These are phyloP conservation scores for Backusella luteola DNA, from an alignment of 192 early-diverging fungal species.

Conservation along the genomic window DNA sequence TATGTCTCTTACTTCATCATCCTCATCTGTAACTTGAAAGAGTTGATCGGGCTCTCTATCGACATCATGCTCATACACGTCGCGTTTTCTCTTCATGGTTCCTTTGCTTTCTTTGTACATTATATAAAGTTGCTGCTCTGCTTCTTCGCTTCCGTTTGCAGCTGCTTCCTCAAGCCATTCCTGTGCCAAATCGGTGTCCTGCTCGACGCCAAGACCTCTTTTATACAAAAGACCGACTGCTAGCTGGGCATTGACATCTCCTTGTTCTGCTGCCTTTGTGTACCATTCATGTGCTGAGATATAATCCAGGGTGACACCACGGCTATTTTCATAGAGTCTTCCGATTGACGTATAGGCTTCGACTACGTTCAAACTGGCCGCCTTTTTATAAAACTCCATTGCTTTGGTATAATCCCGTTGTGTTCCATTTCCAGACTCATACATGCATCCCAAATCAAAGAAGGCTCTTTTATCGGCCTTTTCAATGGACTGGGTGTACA, in stretches of 20 bases:
- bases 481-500: background rate
- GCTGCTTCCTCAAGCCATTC: background rate
- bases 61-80: background rate
- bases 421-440: background rate
- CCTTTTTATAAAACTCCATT: background rate
- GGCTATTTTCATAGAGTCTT: background rate
- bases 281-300: conserved; percentile 1
- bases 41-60: background rate
- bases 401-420: background rate
- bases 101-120: conserved; percentile 1
- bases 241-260: background rate
- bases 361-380: background rate
- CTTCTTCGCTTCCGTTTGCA: background rate
- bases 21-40: background rate
- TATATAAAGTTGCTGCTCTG: background rate
- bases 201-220: background rate
- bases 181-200: background rate
- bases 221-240: conserved; percentile 2
- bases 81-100: background rate
- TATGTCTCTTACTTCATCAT: background rate
- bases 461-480: background rate
- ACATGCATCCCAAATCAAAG: background rate
- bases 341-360: background rate
- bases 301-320: background rate
- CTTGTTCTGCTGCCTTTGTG: background rate